A percentile compares a stretch with the other conserved stretches of the same genome.
These are phyloP conservation scores for Recurvomyces mirabilis DNA, from an alignment of 495 filamentous ascomycete genomes.

Conservation along the genomic window DNA sequence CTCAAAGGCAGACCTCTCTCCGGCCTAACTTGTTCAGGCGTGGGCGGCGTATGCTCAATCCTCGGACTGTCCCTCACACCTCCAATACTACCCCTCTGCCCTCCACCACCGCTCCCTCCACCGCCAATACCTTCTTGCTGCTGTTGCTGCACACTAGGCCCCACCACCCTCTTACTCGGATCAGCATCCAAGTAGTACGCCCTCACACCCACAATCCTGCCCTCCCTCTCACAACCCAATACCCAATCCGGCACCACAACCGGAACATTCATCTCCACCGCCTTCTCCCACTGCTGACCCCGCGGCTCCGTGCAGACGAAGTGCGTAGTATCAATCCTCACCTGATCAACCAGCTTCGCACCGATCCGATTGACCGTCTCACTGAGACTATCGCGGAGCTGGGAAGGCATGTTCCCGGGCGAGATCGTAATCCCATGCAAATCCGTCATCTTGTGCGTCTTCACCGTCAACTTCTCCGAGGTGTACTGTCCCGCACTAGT, in stretches of 20 bases:
- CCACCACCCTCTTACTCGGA: slow-evolving; percentile 50
- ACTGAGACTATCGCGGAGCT: slow-evolving; percentile 60
- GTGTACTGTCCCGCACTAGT: slow-evolving; percentile 81
- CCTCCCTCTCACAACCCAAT: slow-evolving; percentile 83
- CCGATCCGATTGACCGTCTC: slow-evolving; percentile 77
- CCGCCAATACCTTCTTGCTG: slow-evolving; percentile 9
- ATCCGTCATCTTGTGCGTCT: slow-evolving; percentile 98
- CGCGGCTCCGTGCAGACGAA: slow-evolving; percentile 96
- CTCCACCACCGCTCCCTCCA: too few relatives aligned
- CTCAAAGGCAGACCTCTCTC: not conserved
- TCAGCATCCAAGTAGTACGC: slow-evolving; percentile 93
- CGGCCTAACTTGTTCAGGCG: slow-evolving; percentile 26
- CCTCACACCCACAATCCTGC: slow-evolving; percentile 84
- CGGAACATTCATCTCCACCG: slow-evolving; percentile 94
- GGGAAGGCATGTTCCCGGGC: slow-evolving; percentile 69
- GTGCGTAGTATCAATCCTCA: slow-evolving; percentile 95
- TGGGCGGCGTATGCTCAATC: slow-evolving; percentile 36
- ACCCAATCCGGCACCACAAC: slow-evolving; percentile 98
- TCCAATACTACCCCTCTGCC: slow-evolving; percentile 5
- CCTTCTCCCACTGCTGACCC: slow-evolving; percentile 85
- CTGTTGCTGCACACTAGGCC: slow-evolving; percentile 31
- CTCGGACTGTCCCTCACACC: slow-evolving; percentile 26
- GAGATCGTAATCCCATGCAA: slow-evolving; percentile 92
- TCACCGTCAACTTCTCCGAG: slow-evolving; percentile 72
- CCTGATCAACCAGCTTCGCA: slow-evolving; percentile 78